Evolutionary conservation across 78 protist genomes (phyloP), one percentile per base, ranked within the genome.

Genomic region (Chrysochromulina tobinii): DNA sequence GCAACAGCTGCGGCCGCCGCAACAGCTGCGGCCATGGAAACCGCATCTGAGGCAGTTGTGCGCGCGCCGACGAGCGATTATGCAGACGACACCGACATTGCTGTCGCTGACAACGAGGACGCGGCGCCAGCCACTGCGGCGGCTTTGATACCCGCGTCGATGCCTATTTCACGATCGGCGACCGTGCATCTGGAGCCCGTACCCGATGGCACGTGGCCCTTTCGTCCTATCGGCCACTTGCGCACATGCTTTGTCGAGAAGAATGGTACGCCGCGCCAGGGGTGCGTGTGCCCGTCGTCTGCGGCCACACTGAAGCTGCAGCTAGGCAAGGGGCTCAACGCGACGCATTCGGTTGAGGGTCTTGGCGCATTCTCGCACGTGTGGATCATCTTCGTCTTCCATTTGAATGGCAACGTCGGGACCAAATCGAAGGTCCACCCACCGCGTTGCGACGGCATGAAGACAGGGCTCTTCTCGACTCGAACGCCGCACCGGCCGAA

Each of bases 401-500:
- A 84, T 55, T 1, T 20, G n/a, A 51, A 84, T 72, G 64, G 64
- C 21, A 5, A 9, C 59, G 51, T 5, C 59, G 61, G 64, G 18
- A 54, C 58, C 73, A 59, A 59, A 20, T 57, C 89, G 57, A 57
- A 61, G 89, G 55, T 84, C 14, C 68, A 20, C 8, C 89, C 89
- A n/a, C 89, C 89, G 48, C 89, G 89, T 1, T n/a, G 58, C 17
- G 89, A 84, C 72, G 89, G 89, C 27, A 25, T 6, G n/a, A 59
- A 59, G 68, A n/a, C 17, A 12, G 89, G 89, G 20, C 75, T 84
- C 89, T 84, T 38, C 72, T 8, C 89, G 23, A 84, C 89, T 11
- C 67, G 89, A 27, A 84, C 68, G 68, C 89, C 89, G 69, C 89
- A 84, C 72, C 48, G 89, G n/a, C 89, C 89, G 14, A 84, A 84